Evolutionary conservation across 2,329 filamentous ascomycete genomes (phyloP).

Genomic region (Mycosphaerella sp.): DNA sequence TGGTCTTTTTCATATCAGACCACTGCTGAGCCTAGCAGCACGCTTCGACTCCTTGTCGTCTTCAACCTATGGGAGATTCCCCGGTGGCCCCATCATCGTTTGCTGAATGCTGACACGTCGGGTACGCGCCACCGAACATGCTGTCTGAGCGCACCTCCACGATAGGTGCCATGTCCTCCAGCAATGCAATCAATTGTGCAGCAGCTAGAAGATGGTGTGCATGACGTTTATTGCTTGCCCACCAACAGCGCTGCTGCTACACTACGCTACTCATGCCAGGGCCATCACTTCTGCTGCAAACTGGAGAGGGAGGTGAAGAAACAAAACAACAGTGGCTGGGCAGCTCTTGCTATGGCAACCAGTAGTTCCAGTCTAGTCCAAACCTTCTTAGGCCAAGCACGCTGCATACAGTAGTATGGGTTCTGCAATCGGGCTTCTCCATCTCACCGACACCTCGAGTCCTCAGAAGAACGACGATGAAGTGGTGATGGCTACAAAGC

Average conservation of each 20-base stretch:
- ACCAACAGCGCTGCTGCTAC: background rate
- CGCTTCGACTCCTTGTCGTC: background rate
- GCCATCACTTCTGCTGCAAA: background rate
- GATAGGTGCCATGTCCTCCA: background rate
- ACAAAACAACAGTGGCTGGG: background rate
- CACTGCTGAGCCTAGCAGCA: background rate
- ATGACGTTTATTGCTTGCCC: background rate
- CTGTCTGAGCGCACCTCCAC: background rate
- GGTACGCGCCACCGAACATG: background rate
- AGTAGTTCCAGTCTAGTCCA: background rate
- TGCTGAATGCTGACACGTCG: background rate
- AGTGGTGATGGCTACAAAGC: too few relatives aligned
- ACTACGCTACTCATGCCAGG: too few relatives aligned
- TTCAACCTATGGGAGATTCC: background rate
- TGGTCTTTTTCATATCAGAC: background rate
- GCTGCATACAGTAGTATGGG: too few relatives aligned
- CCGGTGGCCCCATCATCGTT: background rate
- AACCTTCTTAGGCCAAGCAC: background rate
- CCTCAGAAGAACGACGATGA: too few relatives aligned
- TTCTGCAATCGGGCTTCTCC: too few relatives aligned
- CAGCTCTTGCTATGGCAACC: background rate
- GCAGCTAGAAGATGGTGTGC: background rate
- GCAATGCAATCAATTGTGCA: background rate
- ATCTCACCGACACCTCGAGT: too few relatives aligned
- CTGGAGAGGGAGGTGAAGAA: background rate